Conservation (phyloP, 768 basidiomycete genomes). For the Cytidiella melzeri region DNA sequence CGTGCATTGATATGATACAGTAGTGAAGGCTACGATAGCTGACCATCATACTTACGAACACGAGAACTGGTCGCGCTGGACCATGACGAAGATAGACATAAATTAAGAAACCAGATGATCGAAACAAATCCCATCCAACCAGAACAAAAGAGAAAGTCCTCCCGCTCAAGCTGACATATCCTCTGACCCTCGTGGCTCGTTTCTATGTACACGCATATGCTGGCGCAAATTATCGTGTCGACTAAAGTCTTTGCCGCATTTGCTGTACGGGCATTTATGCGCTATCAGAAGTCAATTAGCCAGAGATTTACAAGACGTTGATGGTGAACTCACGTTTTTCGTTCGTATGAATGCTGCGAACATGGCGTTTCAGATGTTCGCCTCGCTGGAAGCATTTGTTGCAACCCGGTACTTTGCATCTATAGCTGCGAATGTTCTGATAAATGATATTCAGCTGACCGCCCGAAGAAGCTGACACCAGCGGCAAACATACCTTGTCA, state of each 20-base stretch:
- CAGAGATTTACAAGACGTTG: constrained; percentile 5
- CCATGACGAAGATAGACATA: not conserved
- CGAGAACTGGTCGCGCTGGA: no score
- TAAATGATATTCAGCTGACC: not conserved
- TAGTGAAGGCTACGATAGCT: no score
- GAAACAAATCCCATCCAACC: not conserved
- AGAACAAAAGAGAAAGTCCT: not conserved
- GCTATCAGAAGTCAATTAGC: constrained; percentile 38
- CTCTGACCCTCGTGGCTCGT: constrained; percentile 13
- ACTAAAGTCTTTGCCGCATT: constrained; percentile 80
- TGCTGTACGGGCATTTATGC: constrained; percentile 72
- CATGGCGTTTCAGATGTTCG: constrained; percentile 87
- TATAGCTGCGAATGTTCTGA: constrained; percentile 37
- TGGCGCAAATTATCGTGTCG: constrained; percentile 86
- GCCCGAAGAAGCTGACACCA: not conserved
- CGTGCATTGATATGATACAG: no score
- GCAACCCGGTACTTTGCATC: constrained; percentile 77
- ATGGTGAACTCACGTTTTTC: constrained; percentile 73
- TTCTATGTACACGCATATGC: constrained; percentile 77
- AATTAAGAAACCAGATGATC: not conserved
- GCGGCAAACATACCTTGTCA: constrained; percentile 17
- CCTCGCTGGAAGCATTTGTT: constrained; percentile 84
- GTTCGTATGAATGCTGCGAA: constrained; percentile 84
- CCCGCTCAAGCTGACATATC: constrained; percentile 16
- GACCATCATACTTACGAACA: no score